Percentiles rank a stretch among this genome's conserved stretches.
Evolutionary conservation across 1,284 basidiomycete species (phyloP).

Genomic region (Microbotryum violaceum): DNA sequence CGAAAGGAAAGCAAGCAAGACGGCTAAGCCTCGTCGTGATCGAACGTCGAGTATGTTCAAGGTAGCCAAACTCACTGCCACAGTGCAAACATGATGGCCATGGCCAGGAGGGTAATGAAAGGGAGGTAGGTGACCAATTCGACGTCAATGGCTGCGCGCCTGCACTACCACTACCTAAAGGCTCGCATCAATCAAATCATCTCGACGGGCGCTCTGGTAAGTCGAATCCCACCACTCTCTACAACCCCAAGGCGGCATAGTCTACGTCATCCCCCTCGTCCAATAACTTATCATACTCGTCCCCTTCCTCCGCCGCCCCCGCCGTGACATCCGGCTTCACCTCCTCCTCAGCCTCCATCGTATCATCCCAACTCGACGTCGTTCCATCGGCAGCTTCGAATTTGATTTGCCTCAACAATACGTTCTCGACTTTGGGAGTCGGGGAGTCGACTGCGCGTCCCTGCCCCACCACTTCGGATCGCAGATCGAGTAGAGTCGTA

Average conservation of each 20-base stretch:
- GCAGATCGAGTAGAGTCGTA: not conserved
- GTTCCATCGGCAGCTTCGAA: constrained; percentile 1
- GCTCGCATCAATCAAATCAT: too few species aligned
- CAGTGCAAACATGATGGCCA: constrained; percentile 19
- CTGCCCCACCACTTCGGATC: constrained; percentile 9
- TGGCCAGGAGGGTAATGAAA: constrained; percentile 18
- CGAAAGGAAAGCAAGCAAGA: too few species aligned
- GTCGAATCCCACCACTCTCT: too few species aligned
- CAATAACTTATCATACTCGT: constrained; percentile 14
- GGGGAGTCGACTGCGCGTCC: not conserved
- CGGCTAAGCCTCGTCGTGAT: too few species aligned
- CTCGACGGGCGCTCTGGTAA: too few species aligned
- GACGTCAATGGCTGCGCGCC: not conserved
- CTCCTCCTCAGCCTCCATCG: constrained; percentile 5
- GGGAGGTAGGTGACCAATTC: constrained; percentile 17
- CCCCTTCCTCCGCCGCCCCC: constrained; percentile 12
- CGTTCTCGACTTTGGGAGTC: not conserved
- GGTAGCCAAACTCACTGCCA: constrained; percentile 22
- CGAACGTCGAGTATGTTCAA: not conserved
- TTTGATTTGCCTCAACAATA: constrained; percentile 4
- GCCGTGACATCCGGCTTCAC: constrained; percentile 13
- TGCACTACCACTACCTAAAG: too few species aligned
- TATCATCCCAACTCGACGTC: constrained; percentile 1
- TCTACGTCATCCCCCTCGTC: constrained; percentile 17
- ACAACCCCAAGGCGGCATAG: constrained; percentile 10